Conservation (phyloP, 495 filamentous ascomycete genomes). For the Poronia punctata region DNA sequence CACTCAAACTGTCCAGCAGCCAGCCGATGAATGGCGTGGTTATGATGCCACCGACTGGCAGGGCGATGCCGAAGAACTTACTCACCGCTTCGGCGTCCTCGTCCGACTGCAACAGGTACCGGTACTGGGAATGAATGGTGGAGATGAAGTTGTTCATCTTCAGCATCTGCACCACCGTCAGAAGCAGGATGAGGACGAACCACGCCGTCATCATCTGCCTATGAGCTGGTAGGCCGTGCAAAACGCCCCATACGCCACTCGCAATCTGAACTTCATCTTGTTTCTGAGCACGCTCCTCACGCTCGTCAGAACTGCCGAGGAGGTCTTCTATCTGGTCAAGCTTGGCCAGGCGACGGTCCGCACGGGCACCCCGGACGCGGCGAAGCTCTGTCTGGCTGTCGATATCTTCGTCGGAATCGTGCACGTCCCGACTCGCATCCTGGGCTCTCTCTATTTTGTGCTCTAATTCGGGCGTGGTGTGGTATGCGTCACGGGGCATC, state of each 20-base stretch:
- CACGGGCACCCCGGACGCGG: conserved; percentile 30
- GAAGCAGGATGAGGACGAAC: conserved; percentile 43
- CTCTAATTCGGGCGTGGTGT: conserved; percentile 51
- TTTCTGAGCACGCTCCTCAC: conserved; percentile 40
- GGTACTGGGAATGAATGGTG: conserved; percentile 42
- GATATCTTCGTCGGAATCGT: conserved; percentile 35
- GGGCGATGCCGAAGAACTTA: conserved; percentile 44
- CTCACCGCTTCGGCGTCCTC: conserved; percentile 36
- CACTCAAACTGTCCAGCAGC: conserved; percentile 44
- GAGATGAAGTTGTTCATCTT: conserved; percentile 52
- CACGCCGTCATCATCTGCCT: conserved; percentile 42
- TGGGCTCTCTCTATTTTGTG: conserved; percentile 29
- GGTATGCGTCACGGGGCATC: conserved; percentile 58
- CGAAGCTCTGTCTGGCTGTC: conserved; percentile 20
- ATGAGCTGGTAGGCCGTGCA: conserved; percentile 39
- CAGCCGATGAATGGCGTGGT: conserved; percentile 45
- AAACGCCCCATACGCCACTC: conserved; percentile 45
- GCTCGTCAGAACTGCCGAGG: conserved; percentile 32
- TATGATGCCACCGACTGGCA: conserved; percentile 43
- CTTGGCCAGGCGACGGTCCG: conserved; percentile 20
- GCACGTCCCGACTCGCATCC: conserved; percentile 24
- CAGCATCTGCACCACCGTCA: conserved; percentile 46
- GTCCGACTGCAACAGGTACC: conserved; percentile 32
- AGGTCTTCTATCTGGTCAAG: conserved; percentile 38
- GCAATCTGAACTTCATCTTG: conserved; percentile 48